Evolutionary conservation across 306 rosid genomes (phyloP), one percentile per base, ranked within the genome.

Genomic region (Rosa rugosa): DNA sequence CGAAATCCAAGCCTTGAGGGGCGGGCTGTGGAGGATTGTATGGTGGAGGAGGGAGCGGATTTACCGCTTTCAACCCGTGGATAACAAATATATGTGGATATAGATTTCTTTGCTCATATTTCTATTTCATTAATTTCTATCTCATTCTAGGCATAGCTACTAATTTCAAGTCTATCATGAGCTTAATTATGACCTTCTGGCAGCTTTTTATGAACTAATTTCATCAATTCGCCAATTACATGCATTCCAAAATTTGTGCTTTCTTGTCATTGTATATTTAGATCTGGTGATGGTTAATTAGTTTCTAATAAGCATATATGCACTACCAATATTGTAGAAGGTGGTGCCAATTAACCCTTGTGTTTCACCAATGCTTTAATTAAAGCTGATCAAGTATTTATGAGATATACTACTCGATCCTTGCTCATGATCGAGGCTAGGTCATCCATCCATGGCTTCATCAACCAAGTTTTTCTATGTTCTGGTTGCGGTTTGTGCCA

Each of bases 1-100:
- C 60, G 60, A 54, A 54, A 54, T 54, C 60, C 60, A 54, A 54
- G 60, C 60, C 60, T 54, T 54, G 60, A 20, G 60, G 60, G 4
- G 60, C 25, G 25, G 11, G 25, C 60, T 54, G 23, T 54, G 59
- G 22, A 53, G 16, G 59, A 1, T 7, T 53, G 59, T 53, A 53
- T 6, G 59, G 59, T 53, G 65, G 65, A 59, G 6, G 65, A 57
- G 65, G 36, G 36, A 59, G 65, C 64, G 14, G 31, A 22, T n/a
- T 57, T 57, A 4, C 64, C 64, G 64, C 34, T 59, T 11, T 59
- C 34, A 59, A 23, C 62, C 62, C 20, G 25, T 54, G 59, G 59
- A 53, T 17, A 53, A 9, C 64, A 9, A 8, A n/a, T 22, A 57
- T 57, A 9, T 57, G 31, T 57, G 57, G 62, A 20, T 56, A 51